Conservation (phyloP, 139 green algal genomes). For the Astrephomene gubernaculifera region DNA sequence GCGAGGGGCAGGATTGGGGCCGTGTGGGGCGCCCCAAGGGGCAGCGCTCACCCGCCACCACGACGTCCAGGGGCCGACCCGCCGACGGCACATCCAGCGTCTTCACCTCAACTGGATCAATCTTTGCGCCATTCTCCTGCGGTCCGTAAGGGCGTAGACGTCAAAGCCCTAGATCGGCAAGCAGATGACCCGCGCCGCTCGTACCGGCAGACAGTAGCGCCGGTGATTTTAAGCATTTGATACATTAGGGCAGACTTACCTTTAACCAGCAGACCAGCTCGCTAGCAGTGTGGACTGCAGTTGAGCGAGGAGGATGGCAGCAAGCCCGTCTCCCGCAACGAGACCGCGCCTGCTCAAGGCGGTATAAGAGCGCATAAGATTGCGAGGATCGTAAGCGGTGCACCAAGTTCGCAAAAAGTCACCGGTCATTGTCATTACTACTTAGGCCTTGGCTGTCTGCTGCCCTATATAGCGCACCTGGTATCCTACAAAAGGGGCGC, state of each 20-base stretch:
- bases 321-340: background rate
- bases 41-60: constrained; percentile 22
- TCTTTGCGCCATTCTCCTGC: constrained; percentile 35
- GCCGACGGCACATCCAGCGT: constrained; percentile 28
- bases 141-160: background rate
- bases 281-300: constrained; percentile 10
- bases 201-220: too few species aligned
- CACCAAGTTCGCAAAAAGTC: background rate
- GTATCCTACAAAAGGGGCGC: background rate
- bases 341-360: background rate
- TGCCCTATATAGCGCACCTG: background rate
- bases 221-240: too few species aligned
- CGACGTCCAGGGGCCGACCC: constrained; percentile 36
- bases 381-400: background rate
- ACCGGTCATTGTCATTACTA: background rate
- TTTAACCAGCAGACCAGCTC: constrained; percentile 36
- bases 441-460: background rate
- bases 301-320: background rate
- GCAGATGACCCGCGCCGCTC: background rate
- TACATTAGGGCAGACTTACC: background rate
- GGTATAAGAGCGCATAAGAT: background rate
- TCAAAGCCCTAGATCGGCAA: background rate
- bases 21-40: background rate
- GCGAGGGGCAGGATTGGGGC: background rate
- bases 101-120: background rate